phyloP scores from a whole-genome alignment of 306 rosid genomes.

The Vigna angularis region DNA sequence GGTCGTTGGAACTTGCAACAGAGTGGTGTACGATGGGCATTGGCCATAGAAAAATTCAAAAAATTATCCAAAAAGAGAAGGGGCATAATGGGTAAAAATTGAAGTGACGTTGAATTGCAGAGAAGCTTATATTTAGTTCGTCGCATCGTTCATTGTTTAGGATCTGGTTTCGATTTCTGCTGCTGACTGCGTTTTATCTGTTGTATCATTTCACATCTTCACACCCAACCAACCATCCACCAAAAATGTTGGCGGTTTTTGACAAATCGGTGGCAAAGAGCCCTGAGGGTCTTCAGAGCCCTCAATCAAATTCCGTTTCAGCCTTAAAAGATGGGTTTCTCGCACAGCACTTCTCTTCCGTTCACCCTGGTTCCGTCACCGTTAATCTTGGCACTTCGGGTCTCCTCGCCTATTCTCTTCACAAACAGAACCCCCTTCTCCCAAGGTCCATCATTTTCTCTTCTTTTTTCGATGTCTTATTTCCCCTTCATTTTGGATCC shows the following conservation, averaged over 20 bases:
- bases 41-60: neutral
- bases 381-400: conserved; percentile 76
- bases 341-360: conserved; percentile 67
- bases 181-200: neutral
- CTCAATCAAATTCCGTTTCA: conserved; percentile 64
- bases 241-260: conserved; percentile 88
- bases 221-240: conserved; percentile 36
- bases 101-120: neutral
- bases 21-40: neutral
- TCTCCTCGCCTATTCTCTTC: conserved; percentile 65
- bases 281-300: conserved; percentile 79
- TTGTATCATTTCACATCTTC: neutral
- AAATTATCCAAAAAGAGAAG: conserved; percentile 2
- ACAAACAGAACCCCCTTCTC: conserved; percentile 77
- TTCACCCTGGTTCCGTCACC: conserved; percentile 70
- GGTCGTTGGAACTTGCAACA: neutral
- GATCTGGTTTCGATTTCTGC: neutral
- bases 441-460: conserved; percentile 65
- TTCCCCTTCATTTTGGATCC: neutral
- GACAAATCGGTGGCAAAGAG: conserved; percentile 85
- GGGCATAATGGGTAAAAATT: conserved; percentile 43
- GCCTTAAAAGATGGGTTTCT: conserved; percentile 79
- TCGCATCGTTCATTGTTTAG: neutral
- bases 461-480: neutral
- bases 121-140: conserved; percentile 24